Conservation (phyloP, 2,329 filamentous ascomycete genomes). For the Xylariomycetidae sp. region DNA sequence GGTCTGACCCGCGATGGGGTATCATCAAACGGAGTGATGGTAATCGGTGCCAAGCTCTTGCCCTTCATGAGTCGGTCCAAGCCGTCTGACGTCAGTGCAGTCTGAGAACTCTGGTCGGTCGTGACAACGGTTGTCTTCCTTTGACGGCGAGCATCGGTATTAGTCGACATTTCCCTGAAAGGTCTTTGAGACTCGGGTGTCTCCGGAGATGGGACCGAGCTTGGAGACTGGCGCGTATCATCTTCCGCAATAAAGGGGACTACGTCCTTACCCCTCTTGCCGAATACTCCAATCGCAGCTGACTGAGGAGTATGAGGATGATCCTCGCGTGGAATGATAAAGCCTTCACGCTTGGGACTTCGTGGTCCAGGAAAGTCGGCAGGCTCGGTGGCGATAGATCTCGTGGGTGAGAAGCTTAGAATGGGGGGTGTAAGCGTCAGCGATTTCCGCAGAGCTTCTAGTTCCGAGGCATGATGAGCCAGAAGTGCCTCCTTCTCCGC, state of each 20-base stretch:
- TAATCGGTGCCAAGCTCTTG: constrained; percentile 29
- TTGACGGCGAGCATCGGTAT: constrained; percentile 37
- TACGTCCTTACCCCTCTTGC: constrained; percentile 36
- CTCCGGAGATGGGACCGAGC: constrained; percentile 34
- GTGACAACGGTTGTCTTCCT: constrained; percentile 41
- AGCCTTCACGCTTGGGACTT: constrained; percentile 50
- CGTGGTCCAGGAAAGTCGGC: constrained; percentile 32
- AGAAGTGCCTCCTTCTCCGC: constrained; percentile 23
- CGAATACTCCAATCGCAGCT: constrained; percentile 37
- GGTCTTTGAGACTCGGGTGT: constrained; percentile 53
- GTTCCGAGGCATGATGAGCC: constrained; percentile 22
- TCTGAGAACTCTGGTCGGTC: constrained; percentile 74
- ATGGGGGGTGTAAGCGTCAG: constrained; percentile 20
- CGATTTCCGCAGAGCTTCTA: constrained; percentile 24
- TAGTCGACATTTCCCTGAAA: constrained; percentile 60
- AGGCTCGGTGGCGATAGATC: constrained; percentile 42
- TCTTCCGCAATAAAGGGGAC: constrained; percentile 59
- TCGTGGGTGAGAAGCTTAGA: constrained; percentile 40
- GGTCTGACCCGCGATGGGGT: constrained; percentile 33
- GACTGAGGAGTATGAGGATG: constrained; percentile 36
- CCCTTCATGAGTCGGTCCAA: constrained; percentile 71
- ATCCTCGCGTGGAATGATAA: constrained; percentile 50
- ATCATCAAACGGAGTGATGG: constrained; percentile 21
- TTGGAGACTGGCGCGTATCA: constrained; percentile 52
- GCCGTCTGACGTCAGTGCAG: constrained; percentile 72